These are phyloP conservation scores for Aquilaria agallochum DNA, from an alignment of 441 rosid species.

Conservation along the genomic window DNA sequence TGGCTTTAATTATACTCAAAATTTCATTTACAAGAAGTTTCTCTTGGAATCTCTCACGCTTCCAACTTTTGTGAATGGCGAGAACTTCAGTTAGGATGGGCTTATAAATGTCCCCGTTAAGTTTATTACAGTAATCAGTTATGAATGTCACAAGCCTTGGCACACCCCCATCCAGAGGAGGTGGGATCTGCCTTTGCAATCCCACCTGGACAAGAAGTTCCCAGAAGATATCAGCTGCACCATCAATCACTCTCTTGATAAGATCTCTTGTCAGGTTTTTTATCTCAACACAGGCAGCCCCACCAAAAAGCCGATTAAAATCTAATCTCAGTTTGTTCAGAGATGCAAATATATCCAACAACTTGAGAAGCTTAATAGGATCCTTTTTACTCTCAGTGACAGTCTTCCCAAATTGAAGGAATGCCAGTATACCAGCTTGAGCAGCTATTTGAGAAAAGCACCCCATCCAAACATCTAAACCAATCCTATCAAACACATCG, in stretches of 20 bases:
- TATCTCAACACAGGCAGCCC: slow-evolving; percentile 84
- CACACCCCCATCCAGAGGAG: slow-evolving; percentile 78
- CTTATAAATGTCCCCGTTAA: slow-evolving; percentile 77
- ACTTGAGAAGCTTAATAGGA: slow-evolving; percentile 87
- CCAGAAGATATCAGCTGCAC: slow-evolving; percentile 93
- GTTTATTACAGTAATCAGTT: slow-evolving; percentile 83
- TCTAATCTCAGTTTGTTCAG: slow-evolving; percentile 85
- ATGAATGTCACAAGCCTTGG: slow-evolving; percentile 79
- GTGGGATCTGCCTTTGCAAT: slow-evolving; percentile 72
- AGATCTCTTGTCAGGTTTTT: slow-evolving; percentile 95
- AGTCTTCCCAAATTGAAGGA: slow-evolving; percentile 92
- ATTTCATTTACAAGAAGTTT: slow-evolving; percentile 66
- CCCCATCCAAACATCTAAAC: slow-evolving; percentile 87
- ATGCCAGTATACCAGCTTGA: slow-evolving; percentile 90
- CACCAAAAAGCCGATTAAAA: slow-evolving; percentile 93
- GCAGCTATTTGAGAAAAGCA: slow-evolving; percentile 97
- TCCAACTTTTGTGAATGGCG: slow-evolving; percentile 90
- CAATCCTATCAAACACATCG: slow-evolving; percentile 88
- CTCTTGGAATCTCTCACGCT: slow-evolving; percentile 86
- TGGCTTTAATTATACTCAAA: slow-evolving; percentile 58
- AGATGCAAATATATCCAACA: slow-evolving; percentile 81
- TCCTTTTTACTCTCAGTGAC: slow-evolving; percentile 91
- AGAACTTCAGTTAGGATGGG: slow-evolving; percentile 77
- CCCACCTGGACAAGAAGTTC: slow-evolving; percentile 88
- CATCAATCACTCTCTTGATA: slow-evolving; percentile 80